These are phyloP conservation scores for Euphorbia peplus DNA, from an alignment of 345 rosid species.

Conservation along the genomic window DNA sequence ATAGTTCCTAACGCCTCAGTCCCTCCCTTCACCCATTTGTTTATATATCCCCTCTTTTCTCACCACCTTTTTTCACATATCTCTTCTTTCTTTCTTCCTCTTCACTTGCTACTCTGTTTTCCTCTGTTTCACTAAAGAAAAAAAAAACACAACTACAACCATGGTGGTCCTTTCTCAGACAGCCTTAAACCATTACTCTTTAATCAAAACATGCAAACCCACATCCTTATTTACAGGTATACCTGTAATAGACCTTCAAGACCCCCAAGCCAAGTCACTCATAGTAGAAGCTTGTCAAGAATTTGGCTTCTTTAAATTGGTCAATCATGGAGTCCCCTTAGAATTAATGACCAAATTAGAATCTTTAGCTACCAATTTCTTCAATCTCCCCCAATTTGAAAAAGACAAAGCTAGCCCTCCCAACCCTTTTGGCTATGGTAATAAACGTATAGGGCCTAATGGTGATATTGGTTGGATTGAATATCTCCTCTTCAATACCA, in stretches of 20 bases:
- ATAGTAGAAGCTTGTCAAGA: constrained; percentile 64
- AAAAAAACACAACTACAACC: constrained; percentile 13
- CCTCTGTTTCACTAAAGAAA: neutral
- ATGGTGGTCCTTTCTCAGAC: constrained; percentile 76
- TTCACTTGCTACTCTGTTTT: neutral
- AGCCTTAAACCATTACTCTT: constrained; percentile 45
- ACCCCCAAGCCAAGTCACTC: constrained; percentile 56
- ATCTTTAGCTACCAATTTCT: constrained; percentile 53
- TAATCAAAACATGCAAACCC: constrained; percentile 61
- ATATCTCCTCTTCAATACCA: constrained; percentile 54
- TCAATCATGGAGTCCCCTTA: constrained; percentile 66
- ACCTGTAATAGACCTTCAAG: constrained; percentile 57
- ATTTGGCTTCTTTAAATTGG: constrained; percentile 76
- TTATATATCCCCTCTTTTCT: neutral
- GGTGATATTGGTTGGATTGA: constrained; percentile 89
- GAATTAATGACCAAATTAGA: constrained; percentile 51
- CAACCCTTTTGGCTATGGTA: constrained; percentile 77
- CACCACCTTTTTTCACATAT: neutral
- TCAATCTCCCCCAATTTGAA: constrained; percentile 53
- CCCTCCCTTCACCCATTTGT: constrained; percentile 9
- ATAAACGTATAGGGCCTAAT: constrained; percentile 56
- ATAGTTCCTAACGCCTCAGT: constrained; percentile 35
- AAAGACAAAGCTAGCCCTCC: constrained; percentile 67
- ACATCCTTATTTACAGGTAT: constrained; percentile 32
- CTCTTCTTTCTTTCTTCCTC: neutral